Base-by-base conservation (phyloP, 805 yeast genomes). In the Candida namnaoensis region DNA sequence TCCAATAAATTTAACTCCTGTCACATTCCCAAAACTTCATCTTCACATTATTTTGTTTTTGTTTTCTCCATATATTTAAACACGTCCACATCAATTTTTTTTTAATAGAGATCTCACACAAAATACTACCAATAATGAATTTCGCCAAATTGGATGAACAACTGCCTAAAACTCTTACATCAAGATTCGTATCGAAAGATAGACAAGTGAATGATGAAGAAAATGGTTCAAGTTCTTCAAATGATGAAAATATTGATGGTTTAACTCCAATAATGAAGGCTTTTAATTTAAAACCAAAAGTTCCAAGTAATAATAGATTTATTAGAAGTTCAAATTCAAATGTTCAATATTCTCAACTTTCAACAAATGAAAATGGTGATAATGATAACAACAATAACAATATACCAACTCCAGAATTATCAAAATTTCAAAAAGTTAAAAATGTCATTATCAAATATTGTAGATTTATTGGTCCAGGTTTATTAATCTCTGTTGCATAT, bases 401-500 rank as follows among this genome's bases (percentile, higher is more conserved):
- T 6, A 13, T 30, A 13, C 13, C 5, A 30, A 11, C 3, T 12
- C 33, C 3, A 12, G n/a, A 30, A 30, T 12, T 12, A 30, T 11
- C 33, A 30, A 30, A 30, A 40, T 42, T 41, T 32, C 51, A 46
- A 33, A 38, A 28, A 35, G 5, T 56, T 9, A 36, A 50, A 24
- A 25, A 40, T n/a, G 43, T 60, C 2, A 23, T 67, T 8, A 49
- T 54, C 35, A 81, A 80, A 50, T 84, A 80, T 58, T 61, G 69
- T 35, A 62, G 69, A 47, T 85, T 84, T 57, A 69, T 91, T n/a
- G 98, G 98, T 0, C 98, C 98, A 0, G 98, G 99, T 0, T 66
- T 91, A 38, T 83, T 91, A 95, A 95, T 93, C 2, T 75, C 90
- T 5, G 96, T 91, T 32, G 91, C 97, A 0, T 93, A 90, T 60